phyloP scores from a whole-genome alignment of 768 basidiomycete species.

The Suillus fuscotomentosus region DNA sequence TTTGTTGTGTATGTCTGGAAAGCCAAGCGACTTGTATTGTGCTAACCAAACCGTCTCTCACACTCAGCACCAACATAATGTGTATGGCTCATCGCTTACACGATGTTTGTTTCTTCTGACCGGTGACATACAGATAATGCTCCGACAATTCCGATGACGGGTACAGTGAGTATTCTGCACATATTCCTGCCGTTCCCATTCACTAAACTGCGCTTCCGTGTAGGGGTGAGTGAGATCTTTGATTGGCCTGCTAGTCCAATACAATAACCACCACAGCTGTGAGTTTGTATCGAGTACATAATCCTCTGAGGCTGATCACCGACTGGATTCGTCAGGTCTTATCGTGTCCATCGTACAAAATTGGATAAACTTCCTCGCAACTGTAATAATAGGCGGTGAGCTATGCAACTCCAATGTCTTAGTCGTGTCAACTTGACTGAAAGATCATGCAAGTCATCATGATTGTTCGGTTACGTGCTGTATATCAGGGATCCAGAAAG shows the following conservation, averaged over 20 bases:
- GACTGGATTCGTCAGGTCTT: background rate
- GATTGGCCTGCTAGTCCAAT: background rate
- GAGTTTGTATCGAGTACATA: background rate
- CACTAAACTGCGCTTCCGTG: background rate
- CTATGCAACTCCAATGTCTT: background rate
- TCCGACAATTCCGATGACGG: background rate
- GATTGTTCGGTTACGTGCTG: background rate
- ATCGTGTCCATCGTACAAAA: background rate
- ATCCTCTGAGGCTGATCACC: background rate
- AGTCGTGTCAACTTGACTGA: background rate
- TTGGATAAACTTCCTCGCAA: background rate
- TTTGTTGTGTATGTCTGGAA: background rate
- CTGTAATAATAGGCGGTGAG: background rate
- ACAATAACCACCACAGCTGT: background rate
- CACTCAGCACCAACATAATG: background rate
- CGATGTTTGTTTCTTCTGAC: background rate
- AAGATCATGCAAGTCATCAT: background rate
- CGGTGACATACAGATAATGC: background rate
- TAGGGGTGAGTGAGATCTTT: background rate
- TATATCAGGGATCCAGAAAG: background rate
- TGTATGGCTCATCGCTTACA: background rate
- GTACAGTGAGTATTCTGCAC: too few species aligned
- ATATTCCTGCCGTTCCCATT: background rate
- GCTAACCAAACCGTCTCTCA: background rate
- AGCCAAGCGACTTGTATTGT: background rate